Evolutionary conservation across 2,329 filamentous ascomycete genomes (phyloP).

Genomic region (Diaporthe vexans): DNA sequence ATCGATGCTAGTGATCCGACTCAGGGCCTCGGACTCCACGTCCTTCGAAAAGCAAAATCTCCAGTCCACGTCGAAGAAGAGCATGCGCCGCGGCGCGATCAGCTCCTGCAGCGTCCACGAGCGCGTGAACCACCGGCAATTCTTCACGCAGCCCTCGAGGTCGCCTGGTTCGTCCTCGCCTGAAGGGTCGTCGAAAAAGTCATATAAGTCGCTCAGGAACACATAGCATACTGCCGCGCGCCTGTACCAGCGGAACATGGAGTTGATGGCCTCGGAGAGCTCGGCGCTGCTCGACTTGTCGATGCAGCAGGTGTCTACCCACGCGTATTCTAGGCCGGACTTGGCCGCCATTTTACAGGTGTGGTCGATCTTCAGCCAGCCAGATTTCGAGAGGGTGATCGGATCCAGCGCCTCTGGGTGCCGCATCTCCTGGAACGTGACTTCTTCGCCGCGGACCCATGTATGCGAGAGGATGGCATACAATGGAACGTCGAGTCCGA

Average conservation of each 20-base stretch:
- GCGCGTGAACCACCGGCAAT: slow-evolving; percentile 38
- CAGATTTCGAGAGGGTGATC: background rate
- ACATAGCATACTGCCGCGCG: slow-evolving; percentile 32
- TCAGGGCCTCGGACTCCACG: background rate
- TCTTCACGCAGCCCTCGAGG: slow-evolving; percentile 4
- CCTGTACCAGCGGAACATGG: slow-evolving; percentile 40
- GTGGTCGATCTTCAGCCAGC: slow-evolving; percentile 29
- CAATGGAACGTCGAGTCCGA: slow-evolving; percentile 2
- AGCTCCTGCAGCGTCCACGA: slow-evolving; percentile 41
- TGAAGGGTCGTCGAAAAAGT: too few species aligned
- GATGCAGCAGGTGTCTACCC: slow-evolving; percentile 41
- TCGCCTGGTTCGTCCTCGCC: background rate
- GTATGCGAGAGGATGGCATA: slow-evolving; percentile 39
- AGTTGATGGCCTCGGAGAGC: slow-evolving; percentile 39
- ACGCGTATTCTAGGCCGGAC: slow-evolving; percentile 27
- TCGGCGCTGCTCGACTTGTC: slow-evolving; percentile 40
- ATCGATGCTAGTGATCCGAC: slow-evolving; percentile 32
- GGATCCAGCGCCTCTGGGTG: background rate
- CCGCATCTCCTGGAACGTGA: slow-evolving; percentile 33
- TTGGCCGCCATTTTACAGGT: slow-evolving; percentile 18
- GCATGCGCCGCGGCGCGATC: slow-evolving; percentile 24
- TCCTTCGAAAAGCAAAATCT: slow-evolving; percentile 23
- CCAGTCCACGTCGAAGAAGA: slow-evolving; percentile 31
- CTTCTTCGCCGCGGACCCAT: slow-evolving; percentile 33
- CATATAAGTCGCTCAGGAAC: slow-evolving; percentile 6